Conservation (phyloP, 179 eudicot genomes). For the Corrigiola litoralis region DNA sequence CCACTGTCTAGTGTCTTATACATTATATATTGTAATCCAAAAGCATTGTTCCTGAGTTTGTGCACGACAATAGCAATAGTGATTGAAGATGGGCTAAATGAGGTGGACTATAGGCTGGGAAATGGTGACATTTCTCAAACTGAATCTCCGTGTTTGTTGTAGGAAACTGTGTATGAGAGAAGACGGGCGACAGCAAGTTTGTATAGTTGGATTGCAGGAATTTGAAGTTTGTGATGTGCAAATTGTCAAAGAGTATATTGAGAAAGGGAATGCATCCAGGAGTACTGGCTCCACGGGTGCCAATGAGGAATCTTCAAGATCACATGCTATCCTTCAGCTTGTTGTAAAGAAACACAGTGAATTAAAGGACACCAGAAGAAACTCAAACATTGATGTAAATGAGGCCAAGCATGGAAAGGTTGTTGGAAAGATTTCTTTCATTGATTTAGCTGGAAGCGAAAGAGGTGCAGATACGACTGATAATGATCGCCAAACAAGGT, state of each 20-base stretch:
- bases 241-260: conserved; percentile 91
- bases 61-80: neutral
- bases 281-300: conserved; percentile 99
- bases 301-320: conserved; percentile 97
- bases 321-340: conserved; percentile 96
- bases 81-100: neutral
- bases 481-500: conserved; percentile 98
- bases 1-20: neutral
- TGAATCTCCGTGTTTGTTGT: neutral
- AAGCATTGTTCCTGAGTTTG: neutral
- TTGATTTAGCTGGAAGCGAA: conserved; percentile 99
- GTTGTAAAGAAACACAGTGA: conserved; percentile 88
- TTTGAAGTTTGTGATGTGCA: conserved; percentile 98
- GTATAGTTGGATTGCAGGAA: conserved; percentile 97
- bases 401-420: conserved; percentile 79
- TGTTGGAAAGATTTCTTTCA: conserved; percentile 93
- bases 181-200: conserved; percentile 98
- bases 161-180: conserved; percentile 98
- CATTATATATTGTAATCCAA: neutral
- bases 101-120: neutral
- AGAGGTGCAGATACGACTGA: conserved; percentile 99
- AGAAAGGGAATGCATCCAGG: conserved; percentile 83
- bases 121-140: neutral
- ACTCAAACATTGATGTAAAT: conserved; percentile 46
- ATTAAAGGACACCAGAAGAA: conserved; percentile 68